Percentiles rank a stretch among this genome's conserved stretches.
phyloP scores from a whole-genome alignment of 2,329 filamentous ascomycete species.

The Fusarium dlaminii region DNA sequence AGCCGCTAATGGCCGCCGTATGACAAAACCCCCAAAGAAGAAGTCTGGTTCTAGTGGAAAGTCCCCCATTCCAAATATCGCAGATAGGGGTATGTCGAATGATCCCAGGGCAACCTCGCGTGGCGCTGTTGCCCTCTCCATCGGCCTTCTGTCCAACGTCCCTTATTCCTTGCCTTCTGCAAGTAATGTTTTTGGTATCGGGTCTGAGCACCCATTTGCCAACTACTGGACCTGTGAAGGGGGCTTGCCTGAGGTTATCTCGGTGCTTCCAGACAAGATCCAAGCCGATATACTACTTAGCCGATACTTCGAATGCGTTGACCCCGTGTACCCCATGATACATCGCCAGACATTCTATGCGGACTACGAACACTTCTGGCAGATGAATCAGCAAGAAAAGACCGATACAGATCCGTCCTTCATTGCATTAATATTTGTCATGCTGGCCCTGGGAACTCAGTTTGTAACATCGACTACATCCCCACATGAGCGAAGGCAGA shows the following conservation, averaged over 20 bases:
- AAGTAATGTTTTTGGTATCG: slow-evolving; percentile 83
- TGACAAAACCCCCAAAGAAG: slow-evolving; percentile 68
- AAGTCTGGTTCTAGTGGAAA: slow-evolving; percentile 53
- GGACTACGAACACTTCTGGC: slow-evolving; percentile 84
- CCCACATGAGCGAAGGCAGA: slow-evolving; percentile 73
- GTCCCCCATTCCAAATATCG: slow-evolving; percentile 62
- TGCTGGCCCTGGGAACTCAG: slow-evolving; percentile 81
- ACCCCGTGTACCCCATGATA: slow-evolving; percentile 84
- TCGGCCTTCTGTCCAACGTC: slow-evolving; percentile 74
- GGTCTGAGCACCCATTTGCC: slow-evolving; percentile 80
- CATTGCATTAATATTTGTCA: slow-evolving; percentile 77
- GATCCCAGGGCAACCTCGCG: slow-evolving; percentile 57
- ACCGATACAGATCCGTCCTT: slow-evolving; percentile 72
- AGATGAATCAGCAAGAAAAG: slow-evolving; percentile 65
- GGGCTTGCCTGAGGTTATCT: slow-evolving; percentile 78
- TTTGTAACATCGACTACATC: slow-evolving; percentile 69
- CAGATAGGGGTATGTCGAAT: slow-evolving; percentile 60
- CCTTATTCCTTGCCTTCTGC: slow-evolving; percentile 76
- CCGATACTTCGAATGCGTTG: slow-evolving; percentile 75
- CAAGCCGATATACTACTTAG: slow-evolving; percentile 76
- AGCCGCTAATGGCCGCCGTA: slow-evolving; percentile 62
- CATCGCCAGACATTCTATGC: slow-evolving; percentile 79
- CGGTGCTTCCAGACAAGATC: slow-evolving; percentile 77
- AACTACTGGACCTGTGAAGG: slow-evolving; percentile 88
- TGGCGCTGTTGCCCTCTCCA: slow-evolving; percentile 64